Conservation (phyloP, 2,329 filamentous ascomycete genomes). For the Hymenoscyphus scutula region DNA sequence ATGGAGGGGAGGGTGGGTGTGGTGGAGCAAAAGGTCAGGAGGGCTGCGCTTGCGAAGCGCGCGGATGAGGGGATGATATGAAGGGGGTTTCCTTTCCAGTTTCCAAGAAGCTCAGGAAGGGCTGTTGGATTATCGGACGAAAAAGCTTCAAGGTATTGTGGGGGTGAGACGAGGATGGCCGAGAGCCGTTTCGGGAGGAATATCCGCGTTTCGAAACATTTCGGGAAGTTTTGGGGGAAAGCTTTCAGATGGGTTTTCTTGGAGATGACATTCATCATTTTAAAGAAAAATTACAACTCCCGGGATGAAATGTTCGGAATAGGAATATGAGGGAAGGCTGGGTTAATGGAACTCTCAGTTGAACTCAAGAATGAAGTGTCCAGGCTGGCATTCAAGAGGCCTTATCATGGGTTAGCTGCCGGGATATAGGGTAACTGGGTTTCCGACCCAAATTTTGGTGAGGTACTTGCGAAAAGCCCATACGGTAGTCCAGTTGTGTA, state of each 20-base stretch:
- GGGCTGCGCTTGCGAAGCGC: conserved; percentile 20
- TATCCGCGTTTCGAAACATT: neutral
- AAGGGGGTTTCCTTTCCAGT: no score
- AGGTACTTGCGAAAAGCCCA: neutral
- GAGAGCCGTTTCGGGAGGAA: neutral
- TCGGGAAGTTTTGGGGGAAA: neutral
- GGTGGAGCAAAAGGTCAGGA: conserved; percentile 32
- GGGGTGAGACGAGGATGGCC: neutral
- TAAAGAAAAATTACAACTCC: neutral
- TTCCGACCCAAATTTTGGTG: neutral
- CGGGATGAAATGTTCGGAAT: neutral
- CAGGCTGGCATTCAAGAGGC: neutral
- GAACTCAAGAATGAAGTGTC: neutral
- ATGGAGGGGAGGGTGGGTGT: conserved; percentile 33
- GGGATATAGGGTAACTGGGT: neutral
- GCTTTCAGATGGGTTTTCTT: neutral
- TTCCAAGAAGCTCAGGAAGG: no score
- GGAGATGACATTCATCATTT: neutral
- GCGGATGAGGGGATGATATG: conserved; percentile 9
- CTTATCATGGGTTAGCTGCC: neutral
- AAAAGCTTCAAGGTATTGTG: neutral
- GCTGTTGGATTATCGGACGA: neutral
- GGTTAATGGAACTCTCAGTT: neutral
- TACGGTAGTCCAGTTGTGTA: neutral
- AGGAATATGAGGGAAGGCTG: neutral